Evolutionary conservation across 1,284 basidiomycete genomes (phyloP), one percentile per base, ranked within the genome.

Genomic region (Naganishia sp.): DNA sequence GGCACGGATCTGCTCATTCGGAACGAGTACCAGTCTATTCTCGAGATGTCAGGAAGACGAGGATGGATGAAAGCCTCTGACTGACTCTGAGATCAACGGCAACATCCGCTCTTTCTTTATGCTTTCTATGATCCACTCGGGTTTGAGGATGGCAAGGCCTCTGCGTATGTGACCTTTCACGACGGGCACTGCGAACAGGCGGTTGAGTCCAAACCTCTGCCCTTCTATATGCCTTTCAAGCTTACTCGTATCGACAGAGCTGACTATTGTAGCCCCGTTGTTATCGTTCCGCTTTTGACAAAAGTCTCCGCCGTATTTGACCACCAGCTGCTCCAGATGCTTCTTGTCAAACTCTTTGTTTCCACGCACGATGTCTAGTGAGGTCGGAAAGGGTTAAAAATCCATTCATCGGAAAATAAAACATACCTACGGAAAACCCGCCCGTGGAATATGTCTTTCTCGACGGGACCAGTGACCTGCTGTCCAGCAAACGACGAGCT

Each of bases 61-160:
- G 18, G 9, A 25, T 41, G 6, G 28, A 7, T 42, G 32, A 43
- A 39, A 9, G 31, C 18, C 25, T 23, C 43, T 23, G 51, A 57
- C 77, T 52, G 73, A 93, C 90, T 85, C 88, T 75, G 87, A 86
- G 42, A 80, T 82, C 53, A 92, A 76, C 0, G 90, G 87, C 15
- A 87, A 74, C 17, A 82, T 78, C 63, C 83, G 79, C 17, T 82
- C 83, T 35, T 82, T 80, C 3, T 83, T 81, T 50, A 94, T 83
- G n/a, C 87, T 92, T 72, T 92, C 90, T 51, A 83, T 75, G 56
- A 96, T 82, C 92, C 92, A 96, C 39, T 84, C 79, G 0, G 93
- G 90, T 63, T 84, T 86, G 64, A 95, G 80, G 56, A 94, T 63
- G 18, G 60, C 45, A 10, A 66, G 84, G 72, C 91, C 89, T 68